phyloP scores from a whole-genome alignment of 441 rosid species.

The Adansonia madagascariensis region DNA sequence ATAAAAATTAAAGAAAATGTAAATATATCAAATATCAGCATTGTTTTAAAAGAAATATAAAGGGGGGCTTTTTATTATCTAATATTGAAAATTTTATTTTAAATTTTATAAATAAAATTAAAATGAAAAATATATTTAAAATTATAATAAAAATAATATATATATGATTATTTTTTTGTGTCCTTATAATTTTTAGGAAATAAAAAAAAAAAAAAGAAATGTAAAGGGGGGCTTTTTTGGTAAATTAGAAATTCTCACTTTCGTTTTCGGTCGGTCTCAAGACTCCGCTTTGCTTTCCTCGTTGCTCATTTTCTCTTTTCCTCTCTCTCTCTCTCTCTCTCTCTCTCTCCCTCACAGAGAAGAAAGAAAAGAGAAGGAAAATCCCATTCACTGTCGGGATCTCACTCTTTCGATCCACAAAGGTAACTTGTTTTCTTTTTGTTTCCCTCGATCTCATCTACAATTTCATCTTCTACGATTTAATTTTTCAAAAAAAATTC shows the following conservation, averaged over 20 bases:
- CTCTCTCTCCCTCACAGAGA: too few species aligned
- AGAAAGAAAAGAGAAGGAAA: neutral
- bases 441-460: constrained; percentile 24
- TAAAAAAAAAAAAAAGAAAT: neutral
- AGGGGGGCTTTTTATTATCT: too few species aligned
- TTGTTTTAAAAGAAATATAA: too few species aligned
- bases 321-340: neutral
- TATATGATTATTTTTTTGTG: neutral
- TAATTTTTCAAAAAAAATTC: neutral
- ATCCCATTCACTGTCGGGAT: constrained; percentile 27
- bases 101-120: too few species aligned
- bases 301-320: constrained; percentile 14
- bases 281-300: constrained; percentile 25
- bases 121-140: too few species aligned
- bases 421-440: constrained; percentile 22
- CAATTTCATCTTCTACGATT: constrained; percentile 1
- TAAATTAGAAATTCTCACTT: constrained; percentile 13
- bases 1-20: neutral
- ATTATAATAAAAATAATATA: too few species aligned
- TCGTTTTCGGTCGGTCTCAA: constrained; percentile 24
- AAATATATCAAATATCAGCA: neutral
- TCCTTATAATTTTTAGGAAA: neutral
- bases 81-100: too few species aligned
- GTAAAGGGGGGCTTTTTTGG: constrained; percentile 10
- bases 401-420: constrained; percentile 25